phyloP scores from a whole-genome alignment of 129 eudicot genomes.

The Flaveria linearis region DNA sequence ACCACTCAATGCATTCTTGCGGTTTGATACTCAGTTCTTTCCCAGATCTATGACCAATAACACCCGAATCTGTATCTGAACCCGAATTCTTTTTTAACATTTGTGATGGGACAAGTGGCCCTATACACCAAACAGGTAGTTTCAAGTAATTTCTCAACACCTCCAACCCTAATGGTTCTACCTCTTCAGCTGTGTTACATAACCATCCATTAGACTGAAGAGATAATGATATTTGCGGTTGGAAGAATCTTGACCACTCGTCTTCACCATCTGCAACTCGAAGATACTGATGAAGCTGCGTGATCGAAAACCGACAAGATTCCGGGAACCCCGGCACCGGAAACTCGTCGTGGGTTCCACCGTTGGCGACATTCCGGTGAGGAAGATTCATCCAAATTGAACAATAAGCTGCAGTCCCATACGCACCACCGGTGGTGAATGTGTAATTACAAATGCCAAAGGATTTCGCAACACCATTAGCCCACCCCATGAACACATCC shows the following conservation, averaged over 20 bases:
- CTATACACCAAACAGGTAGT: conserved; percentile 70
- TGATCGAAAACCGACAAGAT: conserved; percentile 34
- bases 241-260: conserved; percentile 68
- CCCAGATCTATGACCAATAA: conserved; percentile 37
- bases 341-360: conserved; percentile 36
- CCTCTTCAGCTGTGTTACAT: conserved; percentile 63
- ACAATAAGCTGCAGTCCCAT: conserved; percentile 58
- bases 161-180: conserved; percentile 56
- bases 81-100: conserved; percentile 36
- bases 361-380: conserved; percentile 30
- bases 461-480: conserved; percentile 51
- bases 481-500: conserved; percentile 73
- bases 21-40: conserved; percentile 42
- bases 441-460: conserved; percentile 32
- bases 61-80: background rate
- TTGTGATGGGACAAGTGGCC: conserved; percentile 62
- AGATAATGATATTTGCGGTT: conserved; percentile 41
- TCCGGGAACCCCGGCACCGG: conserved; percentile 68
- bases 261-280: conserved; percentile 63
- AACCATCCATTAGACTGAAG: conserved; percentile 55
- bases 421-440: conserved; percentile 79
- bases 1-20: conserved; percentile 53
- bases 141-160: conserved; percentile 42
- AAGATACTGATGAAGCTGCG: conserved; percentile 50
- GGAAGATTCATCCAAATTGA: conserved; percentile 42